These are phyloP conservation scores for Nemophila menziesii DNA, from an alignment of 257 asterid genomes.

Conservation along the genomic window DNA sequence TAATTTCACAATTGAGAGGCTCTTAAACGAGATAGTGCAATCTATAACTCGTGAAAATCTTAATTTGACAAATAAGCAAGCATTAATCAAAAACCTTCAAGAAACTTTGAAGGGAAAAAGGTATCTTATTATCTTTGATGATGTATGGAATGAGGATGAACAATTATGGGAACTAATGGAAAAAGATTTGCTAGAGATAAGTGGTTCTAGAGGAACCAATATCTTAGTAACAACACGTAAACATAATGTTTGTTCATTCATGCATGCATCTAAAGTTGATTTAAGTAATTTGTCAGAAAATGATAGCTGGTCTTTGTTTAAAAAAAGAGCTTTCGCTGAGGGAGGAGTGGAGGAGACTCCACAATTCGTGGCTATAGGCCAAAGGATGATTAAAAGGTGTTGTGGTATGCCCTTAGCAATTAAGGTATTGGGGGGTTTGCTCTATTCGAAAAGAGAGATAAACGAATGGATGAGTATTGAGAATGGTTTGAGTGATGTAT, in stretches of 20 bases:
- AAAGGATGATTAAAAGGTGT: slow-evolving; percentile 3
- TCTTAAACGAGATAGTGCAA: not conserved
- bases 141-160: slow-evolving; percentile 12
- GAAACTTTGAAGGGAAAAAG: not conserved
- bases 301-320: not conserved
- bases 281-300: not conserved
- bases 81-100: not conserved
- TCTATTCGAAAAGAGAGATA: slow-evolving; percentile 1
- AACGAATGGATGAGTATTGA: slow-evolving; percentile 3
- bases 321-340: not conserved
- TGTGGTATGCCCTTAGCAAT: slow-evolving; percentile 7
- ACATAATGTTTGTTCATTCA: slow-evolving; percentile 1
- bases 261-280: not conserved
- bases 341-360: slow-evolving; percentile 6
- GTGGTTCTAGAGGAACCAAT: slow-evolving; percentile 2
- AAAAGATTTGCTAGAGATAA: slow-evolving; percentile 1
- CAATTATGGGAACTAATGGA: slow-evolving; percentile 1
- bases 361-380: slow-evolving; percentile 4
- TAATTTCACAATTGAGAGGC: not conserved
- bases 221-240: slow-evolving; percentile 10
- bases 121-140: slow-evolving; percentile 22
- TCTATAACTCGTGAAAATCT: not conserved
- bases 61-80: slow-evolving; percentile 1
- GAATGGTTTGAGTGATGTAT: not conserved
- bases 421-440: slow-evolving; percentile 6